A percentile compares a stretch with the other conserved stretches of the same genome.
Conservation (phyloP, 768 basidiomycete genomes). For the Epithele typhae region DNA sequence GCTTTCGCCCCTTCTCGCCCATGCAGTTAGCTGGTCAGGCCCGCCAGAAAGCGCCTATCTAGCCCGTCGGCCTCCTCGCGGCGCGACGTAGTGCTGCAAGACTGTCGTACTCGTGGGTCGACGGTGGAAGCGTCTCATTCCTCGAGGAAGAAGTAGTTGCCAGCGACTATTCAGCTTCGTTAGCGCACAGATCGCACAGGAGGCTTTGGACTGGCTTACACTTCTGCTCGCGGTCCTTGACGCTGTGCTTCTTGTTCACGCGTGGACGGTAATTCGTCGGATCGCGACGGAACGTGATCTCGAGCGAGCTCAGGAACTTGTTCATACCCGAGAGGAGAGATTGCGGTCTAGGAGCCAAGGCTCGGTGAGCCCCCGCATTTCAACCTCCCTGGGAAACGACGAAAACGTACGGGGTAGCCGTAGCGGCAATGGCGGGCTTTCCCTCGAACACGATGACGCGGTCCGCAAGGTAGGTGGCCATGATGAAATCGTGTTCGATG, state of each 20-base stretch:
- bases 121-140: conserved; percentile 37
- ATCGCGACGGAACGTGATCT: conserved; percentile 98
- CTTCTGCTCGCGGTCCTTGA: conserved; percentile 89
- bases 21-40: too few species aligned
- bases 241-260: conserved; percentile 79
- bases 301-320: conserved; percentile 89
- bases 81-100: too few species aligned
- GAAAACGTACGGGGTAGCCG: conserved; percentile 82
- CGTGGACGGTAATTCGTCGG: conserved; percentile 91
- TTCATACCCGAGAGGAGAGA: conserved; percentile 97
- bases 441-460: conserved; percentile 93
- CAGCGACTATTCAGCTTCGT: conserved; percentile 44
- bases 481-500: conserved; percentile 99
- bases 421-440: conserved; percentile 80
- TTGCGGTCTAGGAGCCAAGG: conserved; percentile 63
- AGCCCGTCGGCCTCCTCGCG: neutral
- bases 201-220: conserved; percentile 42
- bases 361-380: too few species aligned
- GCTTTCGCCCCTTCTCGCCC: neutral
- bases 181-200: neutral
- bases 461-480: conserved; percentile 99
- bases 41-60: too few species aligned
- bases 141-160: conserved; percentile 93
- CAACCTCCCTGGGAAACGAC: too few species aligned
- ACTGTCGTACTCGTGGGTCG: neutral